Base-by-base conservation (phyloP, 1,139 yeast genomes). In the Candida pseudoviswanathii region DNA sequence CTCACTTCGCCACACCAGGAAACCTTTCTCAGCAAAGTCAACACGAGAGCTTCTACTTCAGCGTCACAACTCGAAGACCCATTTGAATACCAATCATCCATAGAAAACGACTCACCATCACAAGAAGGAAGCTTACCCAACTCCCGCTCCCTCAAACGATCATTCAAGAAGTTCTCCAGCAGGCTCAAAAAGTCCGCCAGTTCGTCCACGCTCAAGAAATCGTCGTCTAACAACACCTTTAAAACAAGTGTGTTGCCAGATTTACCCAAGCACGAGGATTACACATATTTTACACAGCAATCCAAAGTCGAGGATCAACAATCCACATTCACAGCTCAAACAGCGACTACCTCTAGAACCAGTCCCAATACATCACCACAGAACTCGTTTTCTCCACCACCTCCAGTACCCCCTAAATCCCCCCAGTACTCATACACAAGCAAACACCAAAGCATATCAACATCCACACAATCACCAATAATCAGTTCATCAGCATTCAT, bases 401-500 rank as follows among this genome's bases (percentile, higher is more conserved):
- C 43, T 22, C 40, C 42, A 29, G 31, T 29, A 6, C 48, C 48
- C 7, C 48, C 41, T 6, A 40, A 34, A 31, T 37, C 46, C 5
- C 38, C 46, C 11, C 43, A 16, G 21, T 31, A 30, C 11, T 16
- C 32, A 33, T 42, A 42, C 16, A 6, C 25, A 4, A 25, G 25
- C 6, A 9, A 24, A 6, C 6, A 32, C 3, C 30, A 33, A 3
- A 25, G 33, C 11, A 6, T 16, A 16, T 25, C 11, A 22, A 43
- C 33, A n/a, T 21, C 26, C 7, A 24, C 40, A 11, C n/a, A 33
- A 21, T 5, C 22, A 7, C 10, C 44, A 16, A 22, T 22, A 10
- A 16, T 31, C 27, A 11, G 21, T 11, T 31, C 43, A 21, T 39
- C 46, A 4, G 37, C 29, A 26, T 37, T 37, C 41, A 37, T 42